Conservation (phyloP, 805 yeast species). For the Peterozyma xylosa region DNA sequence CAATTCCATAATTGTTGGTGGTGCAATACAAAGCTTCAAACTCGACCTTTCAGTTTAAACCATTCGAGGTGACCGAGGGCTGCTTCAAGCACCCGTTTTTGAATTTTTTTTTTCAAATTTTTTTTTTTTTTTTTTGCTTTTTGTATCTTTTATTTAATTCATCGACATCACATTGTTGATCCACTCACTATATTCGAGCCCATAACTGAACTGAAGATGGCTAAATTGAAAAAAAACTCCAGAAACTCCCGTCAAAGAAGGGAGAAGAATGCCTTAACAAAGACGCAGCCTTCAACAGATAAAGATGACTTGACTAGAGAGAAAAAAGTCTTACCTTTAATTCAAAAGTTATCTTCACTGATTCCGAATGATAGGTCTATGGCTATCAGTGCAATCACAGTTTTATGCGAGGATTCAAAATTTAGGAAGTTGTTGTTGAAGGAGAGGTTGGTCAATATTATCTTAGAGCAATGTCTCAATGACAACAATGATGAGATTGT, state of each 20-base stretch:
- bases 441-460: constrained; percentile 58
- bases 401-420: constrained; percentile 60
- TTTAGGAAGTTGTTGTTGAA: constrained; percentile 60
- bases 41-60: no score
- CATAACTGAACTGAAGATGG: constrained; percentile 36
- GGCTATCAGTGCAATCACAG: constrained; percentile 68
- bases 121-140: neutral
- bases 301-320: constrained; percentile 6
- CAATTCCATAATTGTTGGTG: no score
- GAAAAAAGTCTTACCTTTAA: constrained; percentile 59
- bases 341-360: constrained; percentile 54
- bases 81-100: no score
- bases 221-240: constrained; percentile 64
- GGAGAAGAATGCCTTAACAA: constrained; percentile 9
- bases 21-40: no score
- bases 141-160: no score
- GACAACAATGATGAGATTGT: constrained; percentile 71
- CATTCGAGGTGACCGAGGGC: no score
- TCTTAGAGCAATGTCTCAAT: constrained; percentile 56
- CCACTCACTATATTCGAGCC: no score
- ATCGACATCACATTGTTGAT: no score
- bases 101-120: neutral
- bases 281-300: neutral
- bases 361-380: constrained; percentile 67
- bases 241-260: constrained; percentile 30